phyloP scores from a whole-genome alignment of 805 yeast genomes.

The Pichia pseudocactophila region DNA sequence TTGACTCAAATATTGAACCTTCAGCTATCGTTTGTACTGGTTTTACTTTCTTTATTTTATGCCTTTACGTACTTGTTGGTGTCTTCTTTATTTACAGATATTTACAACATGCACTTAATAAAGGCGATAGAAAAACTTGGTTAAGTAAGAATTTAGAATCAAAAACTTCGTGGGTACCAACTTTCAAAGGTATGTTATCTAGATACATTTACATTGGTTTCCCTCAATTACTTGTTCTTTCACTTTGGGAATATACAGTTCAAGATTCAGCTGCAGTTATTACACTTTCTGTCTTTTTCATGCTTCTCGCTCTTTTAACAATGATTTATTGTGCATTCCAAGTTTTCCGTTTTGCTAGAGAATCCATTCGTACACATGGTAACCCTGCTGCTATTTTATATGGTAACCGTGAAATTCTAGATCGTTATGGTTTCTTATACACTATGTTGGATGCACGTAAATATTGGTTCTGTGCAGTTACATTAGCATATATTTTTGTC shows the following conservation, averaged over 20 bases:
- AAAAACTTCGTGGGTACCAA: conserved; percentile 47
- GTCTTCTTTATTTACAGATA: conserved; percentile 46
- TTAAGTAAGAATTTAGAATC: conserved; percentile 17
- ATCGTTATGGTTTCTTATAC: conserved; percentile 81
- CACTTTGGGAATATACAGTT: conserved; percentile 80
- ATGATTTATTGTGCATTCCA: conserved; percentile 59
- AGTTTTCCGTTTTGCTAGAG: conserved; percentile 52
- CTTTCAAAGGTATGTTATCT: conserved; percentile 71
- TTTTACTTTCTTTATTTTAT: conserved; percentile 72
- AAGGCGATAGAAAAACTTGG: conserved; percentile 20
- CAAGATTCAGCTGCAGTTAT: conserved; percentile 84
- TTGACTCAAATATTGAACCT: conserved; percentile 65
- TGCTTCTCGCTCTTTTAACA: conserved; percentile 51
- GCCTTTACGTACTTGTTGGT: conserved; percentile 64
- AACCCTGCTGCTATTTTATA: conserved; percentile 85
- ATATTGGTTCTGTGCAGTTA: conserved; percentile 75
- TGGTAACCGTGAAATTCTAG: conserved; percentile 63
- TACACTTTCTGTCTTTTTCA: conserved; percentile 66
- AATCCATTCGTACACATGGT: conserved; percentile 49
- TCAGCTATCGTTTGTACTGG: conserved; percentile 82
- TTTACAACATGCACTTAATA: conserved; percentile 30
- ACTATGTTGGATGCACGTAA: conserved; percentile 76
- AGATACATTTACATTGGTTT: conserved; percentile 80
- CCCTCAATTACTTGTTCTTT: conserved; percentile 67
- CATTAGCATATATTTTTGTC: conserved; percentile 50